Evolutionary conservation across 108 stramenopile species (phyloP).

Genomic region (Nitzschia sp.): DNA sequence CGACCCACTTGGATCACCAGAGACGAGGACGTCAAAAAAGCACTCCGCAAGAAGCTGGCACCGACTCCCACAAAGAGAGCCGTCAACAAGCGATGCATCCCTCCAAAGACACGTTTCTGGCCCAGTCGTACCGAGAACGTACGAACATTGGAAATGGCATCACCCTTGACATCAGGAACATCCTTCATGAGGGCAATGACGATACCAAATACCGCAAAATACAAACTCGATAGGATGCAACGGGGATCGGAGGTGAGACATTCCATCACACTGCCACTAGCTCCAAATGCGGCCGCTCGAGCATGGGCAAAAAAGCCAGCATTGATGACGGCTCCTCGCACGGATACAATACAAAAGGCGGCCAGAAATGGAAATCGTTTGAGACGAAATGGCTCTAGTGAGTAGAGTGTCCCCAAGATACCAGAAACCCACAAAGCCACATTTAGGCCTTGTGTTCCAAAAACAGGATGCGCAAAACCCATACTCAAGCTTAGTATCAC

Average conservation of each 20-base stretch:
- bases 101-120: constrained; percentile 39
- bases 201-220: constrained; percentile 86
- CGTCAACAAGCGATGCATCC: constrained; percentile 29
- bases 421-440: constrained; percentile 85
- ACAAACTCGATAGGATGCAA: constrained; percentile 71
- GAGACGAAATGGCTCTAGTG: constrained; percentile 80
- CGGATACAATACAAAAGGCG: constrained; percentile 92
- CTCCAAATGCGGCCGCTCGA: constrained; percentile 51
- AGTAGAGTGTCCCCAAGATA: constrained; percentile 89
- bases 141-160: constrained; percentile 68
- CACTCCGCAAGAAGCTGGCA: constrained; percentile 44
- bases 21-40: constrained; percentile 46
- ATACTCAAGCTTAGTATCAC: constrained; percentile 58
- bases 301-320: constrained; percentile 87
- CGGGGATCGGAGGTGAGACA: constrained; percentile 53
- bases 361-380: constrained; percentile 95
- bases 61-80: constrained; percentile 45
- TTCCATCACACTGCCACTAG: constrained; percentile 37
- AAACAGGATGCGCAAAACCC: constrained; percentile 60
- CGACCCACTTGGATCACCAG: constrained; percentile 42
- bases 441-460: constrained; percentile 63
- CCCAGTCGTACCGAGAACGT: constrained; percentile 83
- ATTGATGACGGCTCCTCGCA: constrained; percentile 92
- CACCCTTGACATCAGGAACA: constrained; percentile 84
- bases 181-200: constrained; percentile 92